Evolutionary conservation across 306 rosid species (phyloP), one percentile per base, ranked within the genome.

Genomic region (Luffa aegyptiaca): DNA sequence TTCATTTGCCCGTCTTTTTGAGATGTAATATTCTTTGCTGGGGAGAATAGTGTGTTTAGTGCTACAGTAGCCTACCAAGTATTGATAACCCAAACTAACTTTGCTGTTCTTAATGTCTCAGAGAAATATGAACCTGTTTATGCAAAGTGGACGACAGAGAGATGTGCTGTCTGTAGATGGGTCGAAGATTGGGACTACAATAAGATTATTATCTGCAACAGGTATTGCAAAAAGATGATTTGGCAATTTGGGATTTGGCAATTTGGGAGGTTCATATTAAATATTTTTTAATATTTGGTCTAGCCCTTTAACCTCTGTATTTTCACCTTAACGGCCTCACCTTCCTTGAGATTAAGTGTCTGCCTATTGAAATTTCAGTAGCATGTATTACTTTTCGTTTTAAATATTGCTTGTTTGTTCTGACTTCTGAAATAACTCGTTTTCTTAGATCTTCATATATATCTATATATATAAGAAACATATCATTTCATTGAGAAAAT

Each of bases 141-240:
- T 85, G 93, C 94, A 21, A 96, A 90, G 86, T 96, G 99, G 99
- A 96, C 99, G 64, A 96, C 99, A n/a, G 99, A 96, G 81, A 97
- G 99, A 81, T 96, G 99, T 83, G 99, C 99, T 72, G 97, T 96
- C 48, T 96, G 99, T 85, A 91, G 99, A 90, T 96, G 99, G 99
- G 99, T 96, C 82, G 99, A 96, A 87, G 99, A 96, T 84, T 96
- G 98, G 98, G 99, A 96, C 86, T 96, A 96, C 83, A 96, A 96
- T 82, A 96, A 96, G 82, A 96, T 96, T 85, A 96, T 96, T 82
- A 96, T 96, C 80, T 96, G 99, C 96, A 96, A 83, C 87, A 90
- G 99, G 99, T 93, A 88, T 75, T 17, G 2, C 51, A 79, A 21
- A 70, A 73, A 81, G 44, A 20, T 58, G 41, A 64, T 58, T 44